A percentile compares a stretch with the other conserved stretches of the same genome.
These are phyloP conservation scores for Geum urbanum DNA, from an alignment of 306 rosid genomes.

Conservation along the genomic window DNA sequence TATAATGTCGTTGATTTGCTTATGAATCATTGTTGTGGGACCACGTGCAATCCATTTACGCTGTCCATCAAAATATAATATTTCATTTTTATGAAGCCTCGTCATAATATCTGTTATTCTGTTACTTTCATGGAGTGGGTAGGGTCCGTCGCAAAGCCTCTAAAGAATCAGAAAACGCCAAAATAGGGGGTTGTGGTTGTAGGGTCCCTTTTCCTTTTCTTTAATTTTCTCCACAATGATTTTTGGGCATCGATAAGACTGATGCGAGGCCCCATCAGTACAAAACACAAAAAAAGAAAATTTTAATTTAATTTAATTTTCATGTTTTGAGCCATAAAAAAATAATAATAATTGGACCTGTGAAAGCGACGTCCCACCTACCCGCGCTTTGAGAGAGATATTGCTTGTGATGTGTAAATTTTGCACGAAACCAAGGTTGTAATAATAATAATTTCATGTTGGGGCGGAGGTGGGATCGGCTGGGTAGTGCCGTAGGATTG, in stretches of 20 bases:
- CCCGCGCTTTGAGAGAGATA: conserved; percentile 12
- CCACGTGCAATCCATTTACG: conserved; percentile 16
- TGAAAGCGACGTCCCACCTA: conserved; percentile 47
- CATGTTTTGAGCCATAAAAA: neutral
- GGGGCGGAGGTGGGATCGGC: neutral
- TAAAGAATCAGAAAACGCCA: conserved; percentile 12
- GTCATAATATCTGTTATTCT: neutral
- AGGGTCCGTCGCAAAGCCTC: conserved; percentile 33
- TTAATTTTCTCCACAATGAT: neutral
- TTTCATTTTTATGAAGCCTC: neutral
- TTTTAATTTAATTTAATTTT: neutral
- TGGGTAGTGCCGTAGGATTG: neutral
- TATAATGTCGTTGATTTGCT: neutral
- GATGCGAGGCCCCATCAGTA: neutral
- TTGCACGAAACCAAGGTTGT: conserved; percentile 28
- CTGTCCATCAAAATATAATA: conserved; percentile 3
- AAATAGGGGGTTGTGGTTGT: conserved; percentile 8
- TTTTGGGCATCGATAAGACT: conserved; percentile 18
- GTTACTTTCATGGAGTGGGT: conserved; percentile 28
- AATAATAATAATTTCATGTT: neutral
- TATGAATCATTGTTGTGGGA: conserved; percentile 28
- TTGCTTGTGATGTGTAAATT: conserved; percentile 30
- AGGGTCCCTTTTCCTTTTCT: conserved; percentile 26
- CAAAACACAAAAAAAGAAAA: neutral
- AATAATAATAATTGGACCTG: conserved; percentile 6